These are phyloP conservation scores for Sonneratia alba DNA, from an alignment of 345 rosid genomes.

Conservation along the genomic window DNA sequence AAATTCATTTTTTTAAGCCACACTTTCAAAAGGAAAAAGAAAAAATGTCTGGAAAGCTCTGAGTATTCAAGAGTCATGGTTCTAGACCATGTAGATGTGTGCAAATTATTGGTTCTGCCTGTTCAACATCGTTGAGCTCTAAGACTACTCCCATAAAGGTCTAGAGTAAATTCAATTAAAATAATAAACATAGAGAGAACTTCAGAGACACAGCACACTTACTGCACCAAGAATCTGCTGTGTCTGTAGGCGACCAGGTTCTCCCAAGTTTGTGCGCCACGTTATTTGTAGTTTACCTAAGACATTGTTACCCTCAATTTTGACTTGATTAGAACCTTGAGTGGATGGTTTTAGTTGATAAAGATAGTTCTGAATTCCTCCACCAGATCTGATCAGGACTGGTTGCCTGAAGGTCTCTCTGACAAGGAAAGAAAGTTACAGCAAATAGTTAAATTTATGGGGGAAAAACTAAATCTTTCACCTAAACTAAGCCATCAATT, in stretches of 20 bases:
- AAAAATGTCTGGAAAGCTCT: too few relatives aligned
- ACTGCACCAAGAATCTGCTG: constrained; percentile 93
- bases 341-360: constrained; percentile 51
- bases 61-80: too few relatives aligned
- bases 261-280: constrained; percentile 96
- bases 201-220: constrained; percentile 22
- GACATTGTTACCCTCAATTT: constrained; percentile 57
- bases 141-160: neutral
- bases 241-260: constrained; percentile 95
- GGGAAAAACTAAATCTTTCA: neutral
- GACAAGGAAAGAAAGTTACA: constrained; percentile 15
- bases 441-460: neutral
- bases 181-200: neutral
- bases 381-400: constrained; percentile 73
- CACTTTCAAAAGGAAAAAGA: too few relatives aligned
- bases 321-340: constrained; percentile 34
- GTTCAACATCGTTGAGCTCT: neutral
- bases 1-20: too few relatives aligned
- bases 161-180: neutral
- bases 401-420: constrained; percentile 63
- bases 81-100: neutral
- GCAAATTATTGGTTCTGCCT: neutral
- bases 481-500: neutral
- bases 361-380: constrained; percentile 84
- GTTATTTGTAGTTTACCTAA: constrained; percentile 94